These are phyloP conservation scores for Flaveria floridana DNA, from an alignment of 140 eudicot species.

Conservation along the genomic window DNA sequence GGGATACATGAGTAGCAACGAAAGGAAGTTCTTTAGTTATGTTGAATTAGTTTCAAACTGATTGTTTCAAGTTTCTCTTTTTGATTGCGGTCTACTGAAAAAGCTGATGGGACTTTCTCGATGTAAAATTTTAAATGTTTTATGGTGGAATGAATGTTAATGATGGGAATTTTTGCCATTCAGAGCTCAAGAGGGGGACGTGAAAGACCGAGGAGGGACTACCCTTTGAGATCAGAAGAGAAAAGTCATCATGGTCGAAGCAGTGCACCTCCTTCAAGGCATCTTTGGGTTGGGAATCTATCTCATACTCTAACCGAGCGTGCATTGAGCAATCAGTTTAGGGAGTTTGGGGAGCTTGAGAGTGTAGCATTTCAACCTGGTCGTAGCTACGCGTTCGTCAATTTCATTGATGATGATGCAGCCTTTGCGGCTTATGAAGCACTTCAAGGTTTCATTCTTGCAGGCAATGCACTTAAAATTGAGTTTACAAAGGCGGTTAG, in stretches of 20 bases:
- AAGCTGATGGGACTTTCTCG: background rate
- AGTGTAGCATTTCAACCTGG: slow-evolving; percentile 81
- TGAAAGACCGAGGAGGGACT: slow-evolving; percentile 62
- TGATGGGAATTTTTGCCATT: slow-evolving; percentile 19
- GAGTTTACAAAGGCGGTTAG: slow-evolving; percentile 99
- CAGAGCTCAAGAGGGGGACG: slow-evolving; percentile 76
- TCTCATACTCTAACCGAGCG: slow-evolving; percentile 54
- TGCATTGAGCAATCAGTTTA: slow-evolving; percentile 53
- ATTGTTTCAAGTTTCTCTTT: background rate
- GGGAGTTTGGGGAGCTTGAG: slow-evolving; percentile 79
- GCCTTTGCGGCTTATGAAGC: slow-evolving; percentile 70
- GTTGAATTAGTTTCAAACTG: background rate
- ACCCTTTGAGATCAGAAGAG: slow-evolving; percentile 62
- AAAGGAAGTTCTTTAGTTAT: background rate
- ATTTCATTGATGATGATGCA: slow-evolving; percentile 64
- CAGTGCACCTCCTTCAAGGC: slow-evolving; percentile 83
- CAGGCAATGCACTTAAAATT: slow-evolving; percentile 84
- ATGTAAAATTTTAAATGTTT: background rate
- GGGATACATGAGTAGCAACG: background rate
- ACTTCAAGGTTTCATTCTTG: slow-evolving; percentile 83
- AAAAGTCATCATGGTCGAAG: slow-evolving; percentile 57
- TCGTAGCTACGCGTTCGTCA: slow-evolving; percentile 87
- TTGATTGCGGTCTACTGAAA: background rate
- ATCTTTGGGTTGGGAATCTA: slow-evolving; percentile 91
- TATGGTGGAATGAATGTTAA: slow-evolving; percentile 15